phyloP scores from a whole-genome alignment of 2,329 filamentous ascomycete species.

The Aspergillus floridensis region DNA sequence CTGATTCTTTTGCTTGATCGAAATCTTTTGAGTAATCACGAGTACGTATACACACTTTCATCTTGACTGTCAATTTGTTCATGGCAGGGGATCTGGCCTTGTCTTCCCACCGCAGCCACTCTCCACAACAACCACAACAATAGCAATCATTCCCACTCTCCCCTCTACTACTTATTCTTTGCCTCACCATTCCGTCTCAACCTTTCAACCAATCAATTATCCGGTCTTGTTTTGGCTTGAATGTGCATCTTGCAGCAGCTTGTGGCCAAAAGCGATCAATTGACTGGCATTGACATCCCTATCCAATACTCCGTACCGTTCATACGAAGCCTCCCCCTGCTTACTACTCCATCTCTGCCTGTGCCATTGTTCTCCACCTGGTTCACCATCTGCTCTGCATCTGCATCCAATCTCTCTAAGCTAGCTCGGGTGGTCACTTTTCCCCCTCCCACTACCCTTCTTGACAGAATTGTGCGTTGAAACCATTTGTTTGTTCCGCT shows the following conservation, averaged over 20 bases:
- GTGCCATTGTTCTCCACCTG: background rate
- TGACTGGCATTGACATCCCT: too few species aligned
- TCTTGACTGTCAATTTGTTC: background rate
- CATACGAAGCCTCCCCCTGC: conserved; percentile 2
- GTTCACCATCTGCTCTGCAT: background rate
- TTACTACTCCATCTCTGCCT: background rate
- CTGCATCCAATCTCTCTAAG: background rate
- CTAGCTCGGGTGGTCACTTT: background rate
- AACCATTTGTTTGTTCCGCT: conserved; percentile 3
- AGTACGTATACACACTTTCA: background rate
- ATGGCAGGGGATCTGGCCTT: background rate
- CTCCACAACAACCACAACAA: background rate
- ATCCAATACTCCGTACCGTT: too few species aligned
- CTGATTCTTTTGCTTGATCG: background rate
- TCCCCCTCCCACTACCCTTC: conserved; percentile 1
- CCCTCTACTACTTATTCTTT: background rate
- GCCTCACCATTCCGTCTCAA: background rate
- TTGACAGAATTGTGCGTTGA: background rate
- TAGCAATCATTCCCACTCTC: background rate
- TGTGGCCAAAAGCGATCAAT: too few species aligned
- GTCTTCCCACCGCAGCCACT: background rate
- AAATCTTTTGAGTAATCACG: background rate
- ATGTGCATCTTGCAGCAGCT: background rate
- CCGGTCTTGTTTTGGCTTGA: background rate
- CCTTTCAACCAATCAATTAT: background rate